Base-by-base conservation (phyloP, 768 basidiomycete species). In the Neoboletus brunneissimus region DNA sequence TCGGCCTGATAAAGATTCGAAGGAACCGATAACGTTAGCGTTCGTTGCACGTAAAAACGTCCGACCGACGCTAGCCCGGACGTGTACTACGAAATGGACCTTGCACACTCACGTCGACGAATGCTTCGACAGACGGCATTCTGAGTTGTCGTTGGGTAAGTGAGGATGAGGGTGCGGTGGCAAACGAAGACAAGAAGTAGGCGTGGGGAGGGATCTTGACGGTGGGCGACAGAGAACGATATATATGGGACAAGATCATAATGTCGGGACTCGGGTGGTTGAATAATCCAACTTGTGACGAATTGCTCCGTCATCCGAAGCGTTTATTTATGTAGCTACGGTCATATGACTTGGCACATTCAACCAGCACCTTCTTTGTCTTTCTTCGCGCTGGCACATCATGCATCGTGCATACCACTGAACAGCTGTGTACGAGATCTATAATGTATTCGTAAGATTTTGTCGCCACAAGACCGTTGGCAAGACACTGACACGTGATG, bases 51-150 rank as follows among this genome's bases (percentile, higher is more conserved):
- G 23, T 3, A 27, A 27, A 22, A 7, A 23, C 7, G 22, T 23
- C 42, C 42, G 42, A 20, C 22, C 27, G 22, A 20, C 18, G 23
- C 18, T 13, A 4, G 46, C 45, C n/a, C 32, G 25, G 25, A 53
- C 15, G 8, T 38, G 37, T 22, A 32, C 32, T 23, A 34, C 46
- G 20, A 9, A 32, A n/a, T n/a, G 7, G 15, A 23, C 8, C 2
- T 23, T 29, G 18, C 5, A 31, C 9, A 54, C 76, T 18, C 47
- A 79, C 79, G 37, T 79, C 76, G 46, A 81, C 77, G 58, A 72
- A 67, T 42, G 77, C 62, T 58, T 74, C 66, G 49, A 62, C 56
- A 9, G 76, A 58, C 56, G 73, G 61, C 60, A 61, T 60, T 20
- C 51, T 55, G 58, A 23, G 37, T 27, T 41, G 63, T 45, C n/a